Evolutionary conservation across 768 basidiomycete species (phyloP), one percentile per base, ranked within the genome.

Genomic region (Leccinum aurantiacum): DNA sequence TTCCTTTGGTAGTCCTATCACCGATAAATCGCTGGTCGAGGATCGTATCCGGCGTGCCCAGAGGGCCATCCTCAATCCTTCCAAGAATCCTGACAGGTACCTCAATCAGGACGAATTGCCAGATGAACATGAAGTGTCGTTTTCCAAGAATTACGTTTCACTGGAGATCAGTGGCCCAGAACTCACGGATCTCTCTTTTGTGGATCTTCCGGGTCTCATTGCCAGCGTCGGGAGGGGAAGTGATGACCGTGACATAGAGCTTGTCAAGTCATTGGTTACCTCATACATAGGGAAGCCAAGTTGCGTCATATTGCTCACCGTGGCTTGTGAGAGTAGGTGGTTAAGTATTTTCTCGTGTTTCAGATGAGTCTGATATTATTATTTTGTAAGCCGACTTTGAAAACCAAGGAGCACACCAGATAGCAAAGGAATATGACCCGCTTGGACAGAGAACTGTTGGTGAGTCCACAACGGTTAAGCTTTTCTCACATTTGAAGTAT

Each of bases 371-470:
- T 62, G 84, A 64, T 15, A 8, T 25, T 3, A 24, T 37, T 49
- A 82, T 62, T 19, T 70, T 70, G 53, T 17, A 80, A 92, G 91
- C 89, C 54, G 89, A 93, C 62, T 89, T 89, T 19, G 88, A 91
- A 64, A 93, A 90, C 47, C 90, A 92, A 69, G 87, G 86, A 0
- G 90, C 90, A 0, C 84, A 87, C 59, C 75, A 80, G n/a, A 74
- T 92, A 0, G 84, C 88, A 0, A 86, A 85, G 65, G 53, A 74
- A 14, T 74, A 80, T 52, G 89, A 91, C 61, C 83, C 85, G 0
- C 73, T 82, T 1, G 89, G 90, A 0, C 79, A 78, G 53, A 79
- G 89, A 4, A 92, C 89, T 0, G 86, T 91, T 15, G 89, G 90
- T 89, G 61, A 14, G 80, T 55, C 15, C 4, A 6, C 65, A 6